Evolutionary conservation across 2,329 filamentous ascomycete species (phyloP), one percentile per base, ranked within the genome.

Genomic region (Botrytis deweyae): DNA sequence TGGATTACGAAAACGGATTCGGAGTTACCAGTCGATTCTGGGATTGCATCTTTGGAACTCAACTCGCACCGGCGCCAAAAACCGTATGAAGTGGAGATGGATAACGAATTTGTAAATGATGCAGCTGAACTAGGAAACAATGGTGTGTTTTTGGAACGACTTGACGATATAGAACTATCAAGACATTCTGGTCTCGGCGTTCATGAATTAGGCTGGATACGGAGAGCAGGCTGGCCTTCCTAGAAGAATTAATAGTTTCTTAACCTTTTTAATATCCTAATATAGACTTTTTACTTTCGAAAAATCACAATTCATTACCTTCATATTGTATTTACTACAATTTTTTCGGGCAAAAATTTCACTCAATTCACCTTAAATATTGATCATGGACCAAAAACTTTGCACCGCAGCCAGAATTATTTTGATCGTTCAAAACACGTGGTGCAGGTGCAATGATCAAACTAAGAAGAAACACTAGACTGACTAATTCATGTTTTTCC

Each of bases 1-100:
- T 96, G 75, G 96, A 99, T 82, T 99, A 97, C 82, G 93, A 99
- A 83, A 95, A 97, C 77, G 96, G 96, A 70, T 99, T 98, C 79
- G 96, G 96, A 73, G 95, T 99, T 70, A 98, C 95, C 46, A 98
- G 92, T 86, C 90, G 91, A 77, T 97, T 99, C 87, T 99, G 96
- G 96, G 96, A 99, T 82, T 86, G 85, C 68, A 85, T 99, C 10
- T 99, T 99, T 81, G 94, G 94, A 77, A 99, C 96, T 1, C 92
- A 97, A 84, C 86, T 99, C 70, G 83, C 76, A 36, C 79, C 80
- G 52, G 75, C 79, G 52, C 77, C 76, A 25, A 80, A 80, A 72
- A 76, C 74, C 9, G 66, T 75, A 61, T 79, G 18, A 72, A 9
- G 20, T 33, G n/a, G 25, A 59, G 67, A 46, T 46, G 72, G 64